A percentile compares a stretch with the other conserved stretches of the same genome.
Conservation (phyloP, 805 yeast genomes). For the Naumovozyma castellii region DNA sequence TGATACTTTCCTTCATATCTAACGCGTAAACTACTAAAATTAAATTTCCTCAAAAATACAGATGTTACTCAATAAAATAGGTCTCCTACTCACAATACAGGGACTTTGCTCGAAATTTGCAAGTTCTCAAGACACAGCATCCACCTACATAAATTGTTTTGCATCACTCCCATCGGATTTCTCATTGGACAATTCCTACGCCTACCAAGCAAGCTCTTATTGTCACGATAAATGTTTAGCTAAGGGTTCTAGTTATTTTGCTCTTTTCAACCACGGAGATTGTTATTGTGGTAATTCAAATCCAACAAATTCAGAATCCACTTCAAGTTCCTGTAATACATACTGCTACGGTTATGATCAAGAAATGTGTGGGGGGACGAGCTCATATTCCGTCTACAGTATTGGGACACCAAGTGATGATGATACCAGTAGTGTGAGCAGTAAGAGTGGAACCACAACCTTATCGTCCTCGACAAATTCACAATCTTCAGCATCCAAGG, state of each 20-base stretch:
- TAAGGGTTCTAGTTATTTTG: slow-evolving; percentile 22
- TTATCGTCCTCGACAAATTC: slow-evolving; percentile 16
- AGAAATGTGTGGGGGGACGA: slow-evolving; percentile 57
- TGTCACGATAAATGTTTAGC: slow-evolving; percentile 17
- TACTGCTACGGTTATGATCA: slow-evolving; percentile 48
- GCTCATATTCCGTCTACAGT: slow-evolving; percentile 39
- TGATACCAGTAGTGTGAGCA: not conserved
- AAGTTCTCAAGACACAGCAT: slow-evolving; percentile 3
- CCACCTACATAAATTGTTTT: slow-evolving; percentile 21
- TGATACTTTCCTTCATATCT: not conserved
- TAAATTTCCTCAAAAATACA: not conserved
- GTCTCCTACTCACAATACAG: not conserved
- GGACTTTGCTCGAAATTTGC: slow-evolving; percentile 2
- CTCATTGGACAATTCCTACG: slow-evolving; percentile 13
- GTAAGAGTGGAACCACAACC: slow-evolving; percentile 14
- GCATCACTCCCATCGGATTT: slow-evolving; percentile 25
- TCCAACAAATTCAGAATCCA: slow-evolving; percentile 12
- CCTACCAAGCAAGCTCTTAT: slow-evolving; percentile 23
- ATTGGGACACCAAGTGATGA: slow-evolving; percentile 11
- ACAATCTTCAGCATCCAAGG: slow-evolving; percentile 12
- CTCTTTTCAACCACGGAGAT: slow-evolving; percentile 19
- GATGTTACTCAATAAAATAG: slow-evolving; percentile 1
- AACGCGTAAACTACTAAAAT: not conserved
- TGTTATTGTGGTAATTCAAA: slow-evolving; percentile 28
- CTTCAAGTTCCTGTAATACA: slow-evolving; percentile 16